These are phyloP conservation scores for Agastache rugosa DNA, from an alignment of 257 asterid species.

Conservation along the genomic window DNA sequence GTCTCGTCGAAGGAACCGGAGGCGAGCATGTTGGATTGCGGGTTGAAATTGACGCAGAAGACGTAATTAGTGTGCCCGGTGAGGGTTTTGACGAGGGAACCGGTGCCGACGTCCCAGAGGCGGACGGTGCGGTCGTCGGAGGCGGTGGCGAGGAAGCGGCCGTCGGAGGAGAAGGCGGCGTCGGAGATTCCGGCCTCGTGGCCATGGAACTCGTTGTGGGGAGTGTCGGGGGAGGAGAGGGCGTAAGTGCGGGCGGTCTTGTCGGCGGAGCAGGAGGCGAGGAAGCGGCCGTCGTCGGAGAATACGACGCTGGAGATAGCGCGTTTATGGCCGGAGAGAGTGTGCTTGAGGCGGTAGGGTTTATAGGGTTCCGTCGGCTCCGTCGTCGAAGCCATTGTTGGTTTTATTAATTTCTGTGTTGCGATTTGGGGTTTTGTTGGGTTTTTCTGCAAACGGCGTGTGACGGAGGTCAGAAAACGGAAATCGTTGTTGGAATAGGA, in stretches of 20 bases:
- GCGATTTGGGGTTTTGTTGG: constrained; percentile 29
- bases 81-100: constrained; percentile 78
- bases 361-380: constrained; percentile 60
- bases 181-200: constrained; percentile 89
- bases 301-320: constrained; percentile 80
- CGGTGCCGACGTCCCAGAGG: constrained; percentile 80
- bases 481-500: too few relatives aligned
- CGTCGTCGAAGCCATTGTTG: constrained; percentile 51
- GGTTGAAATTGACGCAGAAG: constrained; percentile 83
- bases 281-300: constrained; percentile 78
- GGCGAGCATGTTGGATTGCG: constrained; percentile 83
- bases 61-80: constrained; percentile 88
- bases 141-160: constrained; percentile 84
- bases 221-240: constrained; percentile 48
- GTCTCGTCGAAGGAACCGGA: constrained; percentile 94
- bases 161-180: constrained; percentile 81
- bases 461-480: too few relatives aligned
- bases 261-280: constrained; percentile 89
- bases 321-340: constrained; percentile 77
- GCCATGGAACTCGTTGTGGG: constrained; percentile 71
- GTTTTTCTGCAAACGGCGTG: constrained; percentile 25
- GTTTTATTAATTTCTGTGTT: not conserved
- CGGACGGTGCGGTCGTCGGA: constrained; percentile 93
- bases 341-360: constrained; percentile 76
- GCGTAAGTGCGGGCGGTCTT: constrained; percentile 78